Conservation (phyloP, 495 filamentous ascomycete genomes). For the Pyrenopolyporus hunteri region DNA sequence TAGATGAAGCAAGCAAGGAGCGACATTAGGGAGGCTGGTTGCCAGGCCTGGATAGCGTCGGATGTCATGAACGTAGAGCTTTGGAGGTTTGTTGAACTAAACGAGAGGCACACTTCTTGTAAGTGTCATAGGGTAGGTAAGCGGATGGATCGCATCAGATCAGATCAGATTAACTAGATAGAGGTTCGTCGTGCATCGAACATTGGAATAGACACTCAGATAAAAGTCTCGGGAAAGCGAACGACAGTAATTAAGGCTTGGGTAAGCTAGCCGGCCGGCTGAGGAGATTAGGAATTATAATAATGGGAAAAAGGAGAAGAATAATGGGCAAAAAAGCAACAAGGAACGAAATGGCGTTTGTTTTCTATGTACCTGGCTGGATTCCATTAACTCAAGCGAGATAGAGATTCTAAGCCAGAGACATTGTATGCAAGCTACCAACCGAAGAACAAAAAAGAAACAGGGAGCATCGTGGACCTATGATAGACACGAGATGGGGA, state of each 20-base stretch:
- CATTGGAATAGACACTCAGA: constrained; percentile 6
- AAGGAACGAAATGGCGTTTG: constrained; percentile 30
- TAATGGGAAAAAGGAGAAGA: constrained; percentile 1
- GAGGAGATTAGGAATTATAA: constrained; percentile 2
- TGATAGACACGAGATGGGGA: constrained; percentile 31
- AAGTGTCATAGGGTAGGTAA: constrained; percentile 10
- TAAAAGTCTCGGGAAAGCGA: constrained; percentile 24
- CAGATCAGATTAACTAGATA: constrained; percentile 24
- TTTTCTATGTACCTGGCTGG: constrained; percentile 11
- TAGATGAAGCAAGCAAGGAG: constrained; percentile 3
- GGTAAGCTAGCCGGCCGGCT: not conserved
- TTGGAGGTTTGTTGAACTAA: constrained; percentile 23
- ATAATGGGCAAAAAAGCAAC: constrained; percentile 8
- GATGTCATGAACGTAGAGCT: constrained; percentile 20
- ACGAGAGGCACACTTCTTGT: constrained; percentile 22
- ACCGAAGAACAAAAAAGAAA: constrained; percentile 24
- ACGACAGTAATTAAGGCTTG: constrained; percentile 14
- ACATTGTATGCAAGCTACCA: constrained; percentile 37
- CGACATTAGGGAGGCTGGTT: constrained; percentile 6
- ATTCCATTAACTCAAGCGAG: constrained; percentile 12
- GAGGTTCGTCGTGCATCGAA: constrained; percentile 15
- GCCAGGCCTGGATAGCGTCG: too few relatives aligned
- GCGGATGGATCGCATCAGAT: constrained; percentile 10
- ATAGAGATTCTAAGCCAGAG: constrained; percentile 1
- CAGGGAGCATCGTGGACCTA: constrained; percentile 34